Percentiles rank a stretch among this genome's conserved stretches.
Conservation (phyloP, 176 grass and related monocot species). For the Rhipidocladum racemiflorum region DNA sequence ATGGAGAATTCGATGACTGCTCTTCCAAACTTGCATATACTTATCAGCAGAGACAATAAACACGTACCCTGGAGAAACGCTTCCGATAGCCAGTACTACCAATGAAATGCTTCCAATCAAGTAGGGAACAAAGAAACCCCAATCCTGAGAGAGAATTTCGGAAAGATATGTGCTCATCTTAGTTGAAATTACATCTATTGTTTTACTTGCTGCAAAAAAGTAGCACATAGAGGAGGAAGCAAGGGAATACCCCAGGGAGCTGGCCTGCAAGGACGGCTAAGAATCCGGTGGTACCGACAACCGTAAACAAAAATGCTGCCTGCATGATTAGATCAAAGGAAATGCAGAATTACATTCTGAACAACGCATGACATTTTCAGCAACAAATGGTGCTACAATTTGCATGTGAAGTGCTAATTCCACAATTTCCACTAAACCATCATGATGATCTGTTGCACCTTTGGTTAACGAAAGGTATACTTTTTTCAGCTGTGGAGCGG, state of each 20-base stretch:
- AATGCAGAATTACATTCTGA: not conserved
- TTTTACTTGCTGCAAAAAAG: not conserved
- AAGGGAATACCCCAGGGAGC: slow-evolving; percentile 73
- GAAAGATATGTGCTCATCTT: not conserved
- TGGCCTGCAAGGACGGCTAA: slow-evolving; percentile 76
- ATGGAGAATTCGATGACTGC: not conserved
- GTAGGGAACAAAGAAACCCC: slow-evolving; percentile 97
- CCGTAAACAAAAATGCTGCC: slow-evolving; percentile 91
- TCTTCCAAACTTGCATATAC: not conserved
- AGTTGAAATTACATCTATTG: not conserved
- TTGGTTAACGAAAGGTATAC: too few species aligned
- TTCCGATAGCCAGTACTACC: slow-evolving; percentile 79
- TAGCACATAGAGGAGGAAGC: not conserved
- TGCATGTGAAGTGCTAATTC: not conserved
- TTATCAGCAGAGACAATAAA: not conserved
- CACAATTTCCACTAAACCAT: not conserved
- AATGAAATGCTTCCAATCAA: slow-evolving; percentile 86
- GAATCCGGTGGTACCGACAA: slow-evolving; percentile 75
- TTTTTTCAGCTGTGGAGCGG: too few species aligned
- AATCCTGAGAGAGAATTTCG: slow-evolving; percentile 50
- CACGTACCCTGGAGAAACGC: slow-evolving; percentile 77
- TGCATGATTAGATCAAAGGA: slow-evolving; percentile 23
- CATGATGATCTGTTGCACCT: not conserved
- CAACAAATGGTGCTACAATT: not conserved
- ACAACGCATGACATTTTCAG: not conserved